phyloP scores from a whole-genome alignment of 768 basidiomycete species.

The Saitozyma sp. region DNA sequence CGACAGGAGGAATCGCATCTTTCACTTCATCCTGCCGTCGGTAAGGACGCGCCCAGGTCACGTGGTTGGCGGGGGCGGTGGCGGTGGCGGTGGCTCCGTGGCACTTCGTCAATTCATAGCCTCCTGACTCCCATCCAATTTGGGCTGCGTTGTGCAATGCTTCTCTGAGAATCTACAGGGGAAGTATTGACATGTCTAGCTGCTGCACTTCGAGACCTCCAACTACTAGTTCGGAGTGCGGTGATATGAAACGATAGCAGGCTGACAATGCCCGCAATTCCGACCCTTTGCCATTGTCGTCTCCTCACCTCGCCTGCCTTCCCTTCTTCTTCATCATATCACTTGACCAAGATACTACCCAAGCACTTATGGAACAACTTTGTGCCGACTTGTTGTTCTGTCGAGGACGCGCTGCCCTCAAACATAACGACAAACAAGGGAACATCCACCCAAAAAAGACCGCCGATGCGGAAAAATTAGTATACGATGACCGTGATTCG shows the following conservation, averaged over 20 bases:
- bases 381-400: neutral
- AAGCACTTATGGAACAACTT: neutral
- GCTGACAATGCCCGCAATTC: too few relatives aligned
- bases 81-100: neutral
- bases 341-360: too few relatives aligned
- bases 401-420: neutral
- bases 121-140: neutral
- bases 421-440: neutral
- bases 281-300: too few relatives aligned
- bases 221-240: too few relatives aligned
- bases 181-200: neutral
- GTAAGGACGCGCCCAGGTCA: neutral
- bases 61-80: neutral
- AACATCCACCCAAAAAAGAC: neutral
- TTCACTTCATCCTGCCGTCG: neutral
- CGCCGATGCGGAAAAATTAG: neutral
- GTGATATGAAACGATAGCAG: too few relatives aligned
- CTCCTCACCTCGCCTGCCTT: too few relatives aligned
- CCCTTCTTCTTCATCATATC: too few relatives aligned
- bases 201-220: neutral
- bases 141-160: too few relatives aligned
- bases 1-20: neutral
- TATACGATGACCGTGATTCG: conserved; percentile 15
- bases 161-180: too few relatives aligned
- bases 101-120: neutral